Evolutionary conservation across 805 yeast genomes (phyloP).

Genomic region (Saturnispora gosingensis): DNA sequence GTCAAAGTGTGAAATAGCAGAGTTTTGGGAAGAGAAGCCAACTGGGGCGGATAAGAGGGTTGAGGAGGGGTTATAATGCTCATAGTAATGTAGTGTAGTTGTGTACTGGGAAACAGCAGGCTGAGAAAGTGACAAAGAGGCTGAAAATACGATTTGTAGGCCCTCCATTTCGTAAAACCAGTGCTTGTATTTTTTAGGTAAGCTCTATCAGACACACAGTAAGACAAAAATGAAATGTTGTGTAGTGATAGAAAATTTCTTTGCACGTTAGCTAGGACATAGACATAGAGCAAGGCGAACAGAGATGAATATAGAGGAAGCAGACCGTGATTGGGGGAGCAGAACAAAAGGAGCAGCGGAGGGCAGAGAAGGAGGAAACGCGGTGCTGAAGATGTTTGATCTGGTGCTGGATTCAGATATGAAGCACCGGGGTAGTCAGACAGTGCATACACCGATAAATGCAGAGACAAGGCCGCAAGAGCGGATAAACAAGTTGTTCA

Average conservation of each 20-base stretch:
- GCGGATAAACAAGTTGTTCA: slow-evolving; percentile 16
- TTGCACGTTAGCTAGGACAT: not conserved
- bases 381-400: not conserved
- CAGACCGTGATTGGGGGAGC: too few relatives aligned
- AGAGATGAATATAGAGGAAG: not conserved
- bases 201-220: not conserved
- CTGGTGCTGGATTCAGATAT: not conserved
- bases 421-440: not conserved
- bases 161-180: not conserved
- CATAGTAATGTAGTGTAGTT: too few relatives aligned
- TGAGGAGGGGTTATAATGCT: too few relatives aligned
- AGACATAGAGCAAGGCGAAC: not conserved
- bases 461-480: not conserved
- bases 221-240: not conserved
- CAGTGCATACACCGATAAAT: not conserved
- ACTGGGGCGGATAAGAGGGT: too few relatives aligned
- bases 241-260: not conserved
- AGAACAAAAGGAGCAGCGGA: not conserved
- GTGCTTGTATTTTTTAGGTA: not conserved
- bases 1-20: not conserved
- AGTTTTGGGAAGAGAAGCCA: not conserved
- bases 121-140: not conserved
- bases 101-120: not conserved
- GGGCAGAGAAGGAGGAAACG: not conserved
- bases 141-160: not conserved